Base-by-base conservation (phyloP, 1,284 basidiomycete species). In the Trichosporon asahii region DNA sequence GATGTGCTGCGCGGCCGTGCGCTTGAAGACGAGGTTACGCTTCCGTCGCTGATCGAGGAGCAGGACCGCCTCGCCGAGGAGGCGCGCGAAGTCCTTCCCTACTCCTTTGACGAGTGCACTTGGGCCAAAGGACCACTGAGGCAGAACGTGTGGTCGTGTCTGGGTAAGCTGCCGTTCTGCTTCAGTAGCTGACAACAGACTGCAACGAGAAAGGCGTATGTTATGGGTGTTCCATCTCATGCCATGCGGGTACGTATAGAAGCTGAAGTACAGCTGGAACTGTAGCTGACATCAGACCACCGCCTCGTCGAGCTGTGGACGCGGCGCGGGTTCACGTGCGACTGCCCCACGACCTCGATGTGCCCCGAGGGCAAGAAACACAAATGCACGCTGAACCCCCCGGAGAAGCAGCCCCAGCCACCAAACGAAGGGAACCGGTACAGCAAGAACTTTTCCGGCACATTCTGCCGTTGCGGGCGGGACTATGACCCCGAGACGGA, bases 191-290 rank as follows among this genome's bases (percentile, higher is more conserved):
- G 66, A 73, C 64, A 15, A 23, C 18, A 76, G 79, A 79, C 29
- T 79, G 77, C 49, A 75, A 74, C 8, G 74, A 76, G 35, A 76
- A 77, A 49, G 80, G 80, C 7, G 77, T 82, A 0, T 84, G 83
- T 68, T 83, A 84, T 70, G 81, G 81, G 9, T 84, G 83, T 72
- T 81, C 80, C 3, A 81, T 84, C 37, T 80, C 78, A 1, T 84
- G 83, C 74, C 83, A 84, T 73, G 74, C 79, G 0, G 80, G 82
- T 83, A 61, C 67, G 80, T 74, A 9, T 31, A 12, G 4, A 64
- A 12, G 9, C 37, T 37, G 11, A 12, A 12, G 3, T 37, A 37
- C n/a, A n/a, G n/a, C n/a, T n/a, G n/a, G n/a, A 37, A 14, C 11
- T 3, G 11, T 12, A 14, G 29, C 70, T 75, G 44, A 75, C 60